phyloP scores from a whole-genome alignment of 2,329 filamentous ascomycete species.

The Sclerotinia minor region DNA sequence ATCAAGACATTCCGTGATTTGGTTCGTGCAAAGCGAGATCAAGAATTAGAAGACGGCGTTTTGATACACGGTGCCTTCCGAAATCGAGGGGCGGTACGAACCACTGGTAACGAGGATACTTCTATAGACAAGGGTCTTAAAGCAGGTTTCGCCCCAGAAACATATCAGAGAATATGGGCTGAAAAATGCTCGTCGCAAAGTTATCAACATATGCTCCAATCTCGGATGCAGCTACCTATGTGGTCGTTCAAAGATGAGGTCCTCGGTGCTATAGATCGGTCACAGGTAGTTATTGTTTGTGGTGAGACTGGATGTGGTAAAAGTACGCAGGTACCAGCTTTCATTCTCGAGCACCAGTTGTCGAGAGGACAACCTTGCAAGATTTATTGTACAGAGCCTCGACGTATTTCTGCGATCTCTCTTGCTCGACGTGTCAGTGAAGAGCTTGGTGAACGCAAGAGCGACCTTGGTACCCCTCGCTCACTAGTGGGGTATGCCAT shows the following conservation, averaged over 20 bases:
- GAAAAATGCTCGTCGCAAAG: conserved; percentile 67
- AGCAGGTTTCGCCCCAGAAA: conserved; percentile 37
- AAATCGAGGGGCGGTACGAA: conserved; percentile 53
- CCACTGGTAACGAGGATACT: conserved; percentile 51
- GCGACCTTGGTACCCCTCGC: conserved; percentile 76
- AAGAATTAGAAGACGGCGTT: conserved; percentile 71
- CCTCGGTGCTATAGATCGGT: conserved; percentile 69
- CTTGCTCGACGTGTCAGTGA: conserved; percentile 90
- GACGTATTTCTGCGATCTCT: conserved; percentile 94
- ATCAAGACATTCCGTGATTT: conserved; percentile 69
- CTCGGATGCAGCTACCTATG: conserved; percentile 82
- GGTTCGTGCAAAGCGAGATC: conserved; percentile 66
- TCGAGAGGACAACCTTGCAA: conserved; percentile 79
- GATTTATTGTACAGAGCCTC: conserved; percentile 92
- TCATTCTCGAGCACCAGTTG: conserved; percentile 86
- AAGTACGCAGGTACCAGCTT: conserved; percentile 95
- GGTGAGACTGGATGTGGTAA: conserved; percentile 97
- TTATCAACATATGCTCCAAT: conserved; percentile 43
- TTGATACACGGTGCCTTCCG: conserved; percentile 76
- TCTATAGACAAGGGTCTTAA: conserved; percentile 42
- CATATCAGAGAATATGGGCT: conserved; percentile 59
- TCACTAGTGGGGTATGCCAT: conserved; percentile 96
- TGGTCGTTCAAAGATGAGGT: conserved; percentile 81
- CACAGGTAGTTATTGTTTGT: conserved; percentile 90
- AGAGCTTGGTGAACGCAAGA: conserved; percentile 82